phyloP scores from a whole-genome alignment of 768 basidiomycete genomes.

The Tulasnella calospora region DNA sequence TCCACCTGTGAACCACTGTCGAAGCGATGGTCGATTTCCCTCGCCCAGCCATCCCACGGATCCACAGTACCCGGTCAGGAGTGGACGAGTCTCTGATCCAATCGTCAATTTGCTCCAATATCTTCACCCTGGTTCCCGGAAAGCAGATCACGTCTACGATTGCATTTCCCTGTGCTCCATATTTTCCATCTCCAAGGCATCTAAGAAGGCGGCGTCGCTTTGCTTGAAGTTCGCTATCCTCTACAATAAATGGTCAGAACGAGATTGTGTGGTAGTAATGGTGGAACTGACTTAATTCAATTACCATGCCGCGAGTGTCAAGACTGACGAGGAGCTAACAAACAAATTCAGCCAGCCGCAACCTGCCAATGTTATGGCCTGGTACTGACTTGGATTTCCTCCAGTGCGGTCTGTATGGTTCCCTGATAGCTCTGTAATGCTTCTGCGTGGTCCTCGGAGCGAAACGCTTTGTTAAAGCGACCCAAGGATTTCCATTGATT shows the following conservation, averaged over 20 bases:
- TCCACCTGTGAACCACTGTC: too few relatives aligned
- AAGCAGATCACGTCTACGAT: too few relatives aligned
- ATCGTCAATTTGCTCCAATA: too few relatives aligned
- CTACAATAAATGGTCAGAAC: neutral
- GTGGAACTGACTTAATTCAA: neutral
- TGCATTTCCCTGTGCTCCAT: too few relatives aligned
- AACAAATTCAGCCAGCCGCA: neutral
- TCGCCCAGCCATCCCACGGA: too few relatives aligned
- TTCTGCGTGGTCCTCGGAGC: neutral
- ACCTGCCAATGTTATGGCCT: neutral
- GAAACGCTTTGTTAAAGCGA: neutral
- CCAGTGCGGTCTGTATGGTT: neutral
- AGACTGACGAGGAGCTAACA: neutral
- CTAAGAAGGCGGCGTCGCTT: slow-evolving; percentile 84
- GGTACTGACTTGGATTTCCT: neutral
- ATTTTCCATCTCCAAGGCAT: too few relatives aligned
- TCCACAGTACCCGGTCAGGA: too few relatives aligned
- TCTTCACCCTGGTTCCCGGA: too few relatives aligned
- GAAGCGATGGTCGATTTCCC: too few relatives aligned
- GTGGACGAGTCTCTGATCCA: too few relatives aligned
- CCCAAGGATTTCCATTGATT: too few relatives aligned
- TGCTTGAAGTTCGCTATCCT: neutral
- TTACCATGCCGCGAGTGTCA: neutral
- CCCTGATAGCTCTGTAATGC: neutral
- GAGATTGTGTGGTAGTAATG: neutral